A percentile compares a stretch with the other conserved stretches of the same genome.
Evolutionary conservation across 1,284 basidiomycete genomes (phyloP).

Genomic region (Takashimella tepidaria): DNA sequence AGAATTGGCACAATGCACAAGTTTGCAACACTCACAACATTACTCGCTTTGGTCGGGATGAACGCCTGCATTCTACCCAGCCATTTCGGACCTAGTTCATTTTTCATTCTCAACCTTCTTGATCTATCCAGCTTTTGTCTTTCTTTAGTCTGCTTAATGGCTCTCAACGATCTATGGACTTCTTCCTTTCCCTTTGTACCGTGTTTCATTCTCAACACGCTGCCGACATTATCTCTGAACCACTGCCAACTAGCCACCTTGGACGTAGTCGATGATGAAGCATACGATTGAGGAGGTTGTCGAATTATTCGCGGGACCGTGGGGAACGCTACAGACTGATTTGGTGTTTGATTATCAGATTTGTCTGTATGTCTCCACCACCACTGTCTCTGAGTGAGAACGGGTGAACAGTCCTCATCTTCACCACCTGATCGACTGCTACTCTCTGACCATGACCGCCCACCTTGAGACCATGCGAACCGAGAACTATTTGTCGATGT

Average conservation of each 20-base stretch:
- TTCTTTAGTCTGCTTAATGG: constrained; percentile 3
- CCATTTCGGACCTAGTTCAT: constrained; percentile 19
- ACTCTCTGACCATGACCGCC: constrained; percentile 1
- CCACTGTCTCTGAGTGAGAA: constrained; percentile 3
- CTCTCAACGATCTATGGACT: neutral
- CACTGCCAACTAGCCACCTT: neutral
- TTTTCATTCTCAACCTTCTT: constrained; percentile 8
- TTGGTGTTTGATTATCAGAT: neutral
- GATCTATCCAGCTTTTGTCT: too few relatives aligned
- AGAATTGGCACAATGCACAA: too few relatives aligned
- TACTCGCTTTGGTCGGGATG: constrained; percentile 23
- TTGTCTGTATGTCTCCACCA: constrained; percentile 12
- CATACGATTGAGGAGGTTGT: neutral
- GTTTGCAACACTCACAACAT: constrained; percentile 22
- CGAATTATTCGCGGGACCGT: constrained; percentile 10
- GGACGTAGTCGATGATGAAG: neutral
- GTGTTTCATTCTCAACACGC: neutral
- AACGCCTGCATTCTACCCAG: constrained; percentile 13
- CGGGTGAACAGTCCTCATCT: constrained; percentile 20
- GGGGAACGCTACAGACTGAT: constrained; percentile 9
- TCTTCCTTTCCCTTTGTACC: neutral
- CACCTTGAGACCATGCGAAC: neutral
- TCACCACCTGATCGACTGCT: neutral
- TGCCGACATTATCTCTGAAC: neutral
- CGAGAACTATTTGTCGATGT: neutral